Evolutionary conservation across 176 grass and related monocot genomes (phyloP), one percentile per base, ranked within the genome.

Genomic region (Hyparrhenia diplandra): DNA sequence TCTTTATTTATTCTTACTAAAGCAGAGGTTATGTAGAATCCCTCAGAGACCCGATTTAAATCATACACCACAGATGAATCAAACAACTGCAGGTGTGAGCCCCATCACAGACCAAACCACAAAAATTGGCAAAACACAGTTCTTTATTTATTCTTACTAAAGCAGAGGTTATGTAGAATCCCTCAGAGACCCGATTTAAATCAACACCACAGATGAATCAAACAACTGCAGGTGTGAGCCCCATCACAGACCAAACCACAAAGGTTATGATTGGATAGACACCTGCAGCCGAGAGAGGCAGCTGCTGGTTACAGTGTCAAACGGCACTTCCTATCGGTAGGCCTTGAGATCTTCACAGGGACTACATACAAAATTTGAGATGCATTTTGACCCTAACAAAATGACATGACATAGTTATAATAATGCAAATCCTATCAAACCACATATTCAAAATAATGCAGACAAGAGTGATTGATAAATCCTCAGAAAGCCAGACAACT

Each of bases 241-340:
- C 77, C 78, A 75, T 2, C 34, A 41, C 27, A 34, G 18, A 81
- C 37, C 89, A 86, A 84, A 76, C 78, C 84, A 78, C 76, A 80
- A 31, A 83, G 81, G 63, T 82, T 67, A 54, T 64, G 78, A 6
- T 40, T 35, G 12, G 51, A 80, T 64, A 86, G 77, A 46, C 45
- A 71, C 13, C 73, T 80, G 55, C 64, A 81, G 41, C 41, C 13
- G 59, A n/a, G 14, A 49, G 37, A 84, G n/a, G 10, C 80, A 87
- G 23, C 85, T 92, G 94, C n/a, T 87, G 79, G 59, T 88, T 82
- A 82, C 66, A 80, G 68, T 90, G 94, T 97, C 92, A 97, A 92
- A 92, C 89, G 92, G 94, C 92, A 89, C 89, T 97, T 94, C 89
- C 91, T 97, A 94, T 97, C 90, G 74, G 82, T 84, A 84, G 85